Evolutionary conservation across 345 rosid species (phyloP).

Genomic region (Pistacia integerrima): DNA sequence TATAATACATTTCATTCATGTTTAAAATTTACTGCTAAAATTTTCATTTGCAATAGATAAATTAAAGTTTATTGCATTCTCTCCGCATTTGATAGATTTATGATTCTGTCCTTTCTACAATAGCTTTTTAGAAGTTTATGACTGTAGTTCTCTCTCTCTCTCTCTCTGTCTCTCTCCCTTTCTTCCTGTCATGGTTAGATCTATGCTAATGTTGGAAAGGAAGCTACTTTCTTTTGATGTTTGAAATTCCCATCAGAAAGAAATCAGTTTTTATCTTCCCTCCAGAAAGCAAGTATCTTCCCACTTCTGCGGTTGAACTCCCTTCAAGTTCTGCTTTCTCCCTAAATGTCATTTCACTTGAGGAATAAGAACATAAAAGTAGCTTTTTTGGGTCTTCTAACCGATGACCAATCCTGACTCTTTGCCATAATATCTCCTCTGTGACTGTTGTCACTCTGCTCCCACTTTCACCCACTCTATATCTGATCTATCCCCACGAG

Average conservation of each 20-base stretch:
- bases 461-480: too few relatives aligned
- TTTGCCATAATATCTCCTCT: too few relatives aligned
- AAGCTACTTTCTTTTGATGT: constrained; percentile 10
- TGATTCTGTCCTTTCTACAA: neutral
- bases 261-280: neutral
- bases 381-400: neutral
- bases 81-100: neutral
- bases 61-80: neutral
- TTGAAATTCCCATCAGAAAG: neutral
- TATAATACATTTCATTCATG: neutral
- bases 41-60: neutral
- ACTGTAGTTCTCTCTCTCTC: too few relatives aligned
- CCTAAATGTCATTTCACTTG: neutral
- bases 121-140: neutral
- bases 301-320: neutral
- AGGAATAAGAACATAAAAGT: neutral
- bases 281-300: neutral
- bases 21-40: neutral
- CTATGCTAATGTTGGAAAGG: neutral
- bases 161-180: neutral
- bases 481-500: too few relatives aligned
- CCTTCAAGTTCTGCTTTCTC: neutral
- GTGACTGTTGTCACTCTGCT: too few relatives aligned
- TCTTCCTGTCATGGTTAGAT: neutral
- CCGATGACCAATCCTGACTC: too few relatives aligned